Base-by-base conservation (phyloP, 2,329 filamentous ascomycete species). In the Trichoderma oligosporum region DNA sequence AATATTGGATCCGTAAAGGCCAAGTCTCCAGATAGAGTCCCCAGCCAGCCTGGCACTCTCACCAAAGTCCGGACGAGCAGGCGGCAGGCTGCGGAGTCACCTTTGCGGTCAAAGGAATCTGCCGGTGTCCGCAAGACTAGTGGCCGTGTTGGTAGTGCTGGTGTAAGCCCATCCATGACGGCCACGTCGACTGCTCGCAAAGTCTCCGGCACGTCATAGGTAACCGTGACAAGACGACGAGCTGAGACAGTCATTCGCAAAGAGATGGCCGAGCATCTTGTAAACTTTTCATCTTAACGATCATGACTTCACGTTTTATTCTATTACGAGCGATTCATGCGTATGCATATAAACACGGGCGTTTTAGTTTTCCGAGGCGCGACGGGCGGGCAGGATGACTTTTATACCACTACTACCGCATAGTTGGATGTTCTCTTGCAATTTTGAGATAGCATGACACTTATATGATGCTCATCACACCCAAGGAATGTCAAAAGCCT, bases 61-160 rank as follows among this genome's bases (percentile, higher is more conserved):
- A 78, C 80, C 70, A 89, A 89, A 74, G 81, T 88, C 60, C 83
- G 87, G 48, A 79, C 82, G 63, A 82, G 81, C 64, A 82, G 81
- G 68, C 76, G 81, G 29, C 76, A 76, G 33, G 76, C 58, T 27
- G 56, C 56, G 39, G 82, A 81, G 49, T 76, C 80, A 31, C 71
- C 78, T 47, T 72, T 80, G 18, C 76, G 79, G 18, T 72, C 73
- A 62, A 82, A 80, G 67, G 78, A 82, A 57, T 73, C 75, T 27
- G 73, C 72, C 7, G 83, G 77, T 44, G 78, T 86, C 44, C 80
- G 85, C 60, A 88, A 88, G 76, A 85, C 82, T 4, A 87, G 84
- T 64, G 84, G 84, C 35, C 79, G 85, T 39, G 75, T 87, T 12
- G 84, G 83, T 48, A 87, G 83, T 67, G 74, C 82, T 57, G 80